Evolutionary conservation across 345 rosid species (phyloP).

Genomic region (Sisymbrium altissimum): DNA sequence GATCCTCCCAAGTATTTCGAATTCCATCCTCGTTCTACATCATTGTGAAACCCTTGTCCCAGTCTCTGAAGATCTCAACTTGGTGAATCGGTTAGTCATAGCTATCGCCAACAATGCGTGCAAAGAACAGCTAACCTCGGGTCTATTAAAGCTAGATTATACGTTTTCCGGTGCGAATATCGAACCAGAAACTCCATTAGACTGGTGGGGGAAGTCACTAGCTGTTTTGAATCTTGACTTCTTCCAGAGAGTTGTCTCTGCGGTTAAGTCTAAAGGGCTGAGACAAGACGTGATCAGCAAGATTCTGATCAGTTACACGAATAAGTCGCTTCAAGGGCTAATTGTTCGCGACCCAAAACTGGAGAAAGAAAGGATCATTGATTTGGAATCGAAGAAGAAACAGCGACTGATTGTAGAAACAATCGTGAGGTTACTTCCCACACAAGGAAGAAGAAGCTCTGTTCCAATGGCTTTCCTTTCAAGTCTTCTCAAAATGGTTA

Average conservation of each 20-base stretch:
- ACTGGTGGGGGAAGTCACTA: constrained; percentile 96
- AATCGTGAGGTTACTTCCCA: constrained; percentile 68
- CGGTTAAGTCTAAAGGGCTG: constrained; percentile 85
- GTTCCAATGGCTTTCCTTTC: constrained; percentile 95
- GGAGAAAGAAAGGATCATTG: constrained; percentile 54
- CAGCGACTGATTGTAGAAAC: constrained; percentile 76
- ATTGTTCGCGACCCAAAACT: constrained; percentile 55
- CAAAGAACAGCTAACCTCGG: constrained; percentile 96
- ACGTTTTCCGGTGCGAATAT: constrained; percentile 44
- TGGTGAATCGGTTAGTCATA: constrained; percentile 62
- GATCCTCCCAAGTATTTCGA: constrained; percentile 67
- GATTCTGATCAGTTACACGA: constrained; percentile 77
- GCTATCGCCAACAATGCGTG: constrained; percentile 83
- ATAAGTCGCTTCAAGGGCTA: constrained; percentile 75
- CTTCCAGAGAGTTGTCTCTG: constrained; percentile 78
- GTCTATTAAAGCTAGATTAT: constrained; percentile 81
- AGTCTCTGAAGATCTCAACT: constrained; percentile 68
- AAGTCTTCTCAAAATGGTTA: constrained; percentile 73
- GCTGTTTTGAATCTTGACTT: constrained; percentile 66
- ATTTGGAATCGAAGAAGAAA: constrained; percentile 68
- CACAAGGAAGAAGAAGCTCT: constrained; percentile 82
- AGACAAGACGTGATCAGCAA: constrained; percentile 94
- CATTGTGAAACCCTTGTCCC: constrained; percentile 75
- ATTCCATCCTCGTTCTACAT: constrained; percentile 66
- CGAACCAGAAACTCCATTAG: constrained; percentile 72